A percentile compares a stretch with the other conserved stretches of the same genome.
These are phyloP conservation scores for Myriosclerotinia scirpicola DNA, from an alignment of 2,329 filamentous ascomycete species.

Conservation along the genomic window DNA sequence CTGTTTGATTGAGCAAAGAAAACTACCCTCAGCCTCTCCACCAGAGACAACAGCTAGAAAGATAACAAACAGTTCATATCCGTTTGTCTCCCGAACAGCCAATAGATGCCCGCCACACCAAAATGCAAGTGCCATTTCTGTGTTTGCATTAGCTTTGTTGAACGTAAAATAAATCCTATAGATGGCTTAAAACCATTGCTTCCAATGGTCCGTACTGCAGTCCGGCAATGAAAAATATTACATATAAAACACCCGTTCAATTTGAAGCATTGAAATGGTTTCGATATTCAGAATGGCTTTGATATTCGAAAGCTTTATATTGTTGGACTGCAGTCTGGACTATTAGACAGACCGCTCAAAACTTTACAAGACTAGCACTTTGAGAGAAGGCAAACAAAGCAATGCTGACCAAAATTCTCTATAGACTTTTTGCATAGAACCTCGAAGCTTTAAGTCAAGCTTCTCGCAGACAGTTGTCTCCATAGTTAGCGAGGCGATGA, in stretches of 20 bases:
- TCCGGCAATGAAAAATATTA: too few relatives aligned
- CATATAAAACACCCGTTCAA: too few relatives aligned
- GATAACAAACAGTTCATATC: slow-evolving; percentile 50
- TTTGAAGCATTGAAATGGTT: too few relatives aligned
- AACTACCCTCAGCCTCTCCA: slow-evolving; percentile 13
- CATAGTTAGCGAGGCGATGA: neutral
- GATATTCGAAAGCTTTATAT: too few relatives aligned
- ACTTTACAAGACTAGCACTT: slow-evolving; percentile 6
- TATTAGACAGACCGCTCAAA: too few relatives aligned
- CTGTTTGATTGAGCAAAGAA: slow-evolving; percentile 21
- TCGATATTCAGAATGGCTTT: too few relatives aligned
- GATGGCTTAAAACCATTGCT: neutral
- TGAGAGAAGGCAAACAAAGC: slow-evolving; percentile 8
- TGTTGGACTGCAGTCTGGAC: too few relatives aligned
- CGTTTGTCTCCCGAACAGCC: slow-evolving; percentile 42
- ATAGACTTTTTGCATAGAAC: neutral
- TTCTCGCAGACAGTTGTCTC: neutral
- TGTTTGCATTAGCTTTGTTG: neutral
- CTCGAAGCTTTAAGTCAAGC: neutral
- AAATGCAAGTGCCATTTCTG: slow-evolving; percentile 58
- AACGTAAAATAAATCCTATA: neutral
- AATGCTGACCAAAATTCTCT: neutral
- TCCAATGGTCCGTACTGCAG: too few relatives aligned
- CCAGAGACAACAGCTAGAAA: slow-evolving; percentile 48
- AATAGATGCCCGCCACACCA: slow-evolving; percentile 51